These are phyloP conservation scores for Diaporthe vexans DNA, from an alignment of 2,329 filamentous ascomycete genomes.

Conservation along the genomic window DNA sequence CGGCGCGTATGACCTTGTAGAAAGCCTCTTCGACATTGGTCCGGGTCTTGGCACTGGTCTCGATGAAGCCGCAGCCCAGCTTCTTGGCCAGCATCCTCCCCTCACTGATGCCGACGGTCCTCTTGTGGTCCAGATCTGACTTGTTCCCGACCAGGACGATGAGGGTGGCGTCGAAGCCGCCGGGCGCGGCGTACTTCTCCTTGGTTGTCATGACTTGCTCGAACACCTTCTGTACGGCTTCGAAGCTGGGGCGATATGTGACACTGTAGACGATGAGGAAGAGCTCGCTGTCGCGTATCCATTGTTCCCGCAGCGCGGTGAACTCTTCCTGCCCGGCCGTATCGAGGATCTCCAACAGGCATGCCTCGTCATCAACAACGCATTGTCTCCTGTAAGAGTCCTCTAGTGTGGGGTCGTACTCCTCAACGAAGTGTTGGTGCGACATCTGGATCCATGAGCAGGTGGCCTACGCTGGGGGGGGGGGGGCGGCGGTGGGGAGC, in stretches of 20 bases:
- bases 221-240: slow-evolving; percentile 39
- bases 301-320: slow-evolving; percentile 40
- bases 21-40: slow-evolving; percentile 42
- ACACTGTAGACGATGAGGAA: slow-evolving; percentile 41
- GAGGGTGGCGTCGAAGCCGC: slow-evolving; percentile 38
- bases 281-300: slow-evolving; percentile 42
- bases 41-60: slow-evolving; percentile 41
- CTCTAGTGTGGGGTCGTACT: slow-evolving; percentile 42
- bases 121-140: slow-evolving; percentile 39
- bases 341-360: slow-evolving; percentile 41
- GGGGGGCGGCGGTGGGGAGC: background rate
- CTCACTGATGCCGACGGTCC: slow-evolving; percentile 40
- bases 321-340: slow-evolving; percentile 42
- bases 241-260: slow-evolving; percentile 40
- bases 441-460: slow-evolving; percentile 36
- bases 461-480: background rate
- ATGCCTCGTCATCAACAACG: slow-evolving; percentile 39
- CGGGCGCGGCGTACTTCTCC: slow-evolving; percentile 34
- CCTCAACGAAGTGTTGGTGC: slow-evolving; percentile 40
- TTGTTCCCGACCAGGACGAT: slow-evolving; percentile 42
- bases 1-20: slow-evolving; percentile 42
- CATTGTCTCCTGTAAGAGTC: slow-evolving; percentile 41
- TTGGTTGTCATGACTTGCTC: slow-evolving; percentile 39
- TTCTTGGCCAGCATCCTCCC: slow-evolving; percentile 38
- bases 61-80: slow-evolving; percentile 42